Evolutionary conservation across 1,284 basidiomycete genomes (phyloP).

Genomic region (Cryptococcus hybrid): DNA sequence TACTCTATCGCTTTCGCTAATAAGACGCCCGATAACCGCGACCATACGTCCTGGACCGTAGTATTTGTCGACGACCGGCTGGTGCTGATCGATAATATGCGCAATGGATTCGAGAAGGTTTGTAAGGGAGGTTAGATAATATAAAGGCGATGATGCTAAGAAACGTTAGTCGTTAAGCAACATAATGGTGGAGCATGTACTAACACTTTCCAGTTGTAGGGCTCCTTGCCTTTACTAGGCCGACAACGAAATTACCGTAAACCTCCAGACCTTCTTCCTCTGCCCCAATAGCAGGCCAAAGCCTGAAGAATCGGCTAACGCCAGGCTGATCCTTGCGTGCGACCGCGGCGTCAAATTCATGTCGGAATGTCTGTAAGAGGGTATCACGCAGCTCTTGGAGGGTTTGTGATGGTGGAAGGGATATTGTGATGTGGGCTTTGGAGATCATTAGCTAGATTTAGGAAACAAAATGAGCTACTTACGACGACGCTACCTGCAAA

Average conservation of each 20-base stretch:
- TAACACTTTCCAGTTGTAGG: constrained; percentile 66
- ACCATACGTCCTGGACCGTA: constrained; percentile 86
- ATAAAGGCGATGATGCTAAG: constrained; percentile 74
- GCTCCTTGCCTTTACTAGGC: constrained; percentile 76
- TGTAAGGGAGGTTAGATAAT: constrained; percentile 82
- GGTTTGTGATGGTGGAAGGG: constrained; percentile 83
- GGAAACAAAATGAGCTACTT: constrained; percentile 30
- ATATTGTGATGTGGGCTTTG: constrained; percentile 81
- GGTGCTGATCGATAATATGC: constrained; percentile 94
- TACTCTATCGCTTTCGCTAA: constrained; percentile 84
- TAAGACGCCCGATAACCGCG: constrained; percentile 69
- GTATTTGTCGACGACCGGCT: constrained; percentile 96
- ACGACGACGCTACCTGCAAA: constrained; percentile 90
- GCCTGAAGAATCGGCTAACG: constrained; percentile 92
- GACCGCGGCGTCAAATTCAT: constrained; percentile 75
- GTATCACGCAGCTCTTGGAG: constrained; percentile 70
- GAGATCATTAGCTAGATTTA: background rate
- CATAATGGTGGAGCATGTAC: constrained; percentile 54
- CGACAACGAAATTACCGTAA: constrained; percentile 90
- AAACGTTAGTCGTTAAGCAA: constrained; percentile 37
- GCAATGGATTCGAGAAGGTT: constrained; percentile 92
- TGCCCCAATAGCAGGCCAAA: constrained; percentile 87
- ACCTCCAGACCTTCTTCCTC: constrained; percentile 84
- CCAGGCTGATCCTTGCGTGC: constrained; percentile 73
- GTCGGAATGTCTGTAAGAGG: constrained; percentile 74